Base-by-base conservation (phyloP, 768 basidiomycete genomes). In the Pholiota conissans region DNA sequence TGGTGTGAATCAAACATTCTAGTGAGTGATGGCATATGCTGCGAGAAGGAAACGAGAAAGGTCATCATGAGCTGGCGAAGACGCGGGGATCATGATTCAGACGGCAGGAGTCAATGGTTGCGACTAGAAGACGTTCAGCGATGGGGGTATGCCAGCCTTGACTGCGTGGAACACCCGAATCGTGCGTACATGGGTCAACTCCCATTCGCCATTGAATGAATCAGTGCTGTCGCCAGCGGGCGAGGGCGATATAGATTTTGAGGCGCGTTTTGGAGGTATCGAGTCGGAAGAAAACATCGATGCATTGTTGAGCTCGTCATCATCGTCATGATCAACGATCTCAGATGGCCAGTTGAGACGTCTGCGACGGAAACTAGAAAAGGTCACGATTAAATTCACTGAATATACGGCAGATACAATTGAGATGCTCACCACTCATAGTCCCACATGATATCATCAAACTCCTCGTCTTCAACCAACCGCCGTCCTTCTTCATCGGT, bases 301-400 rank as follows among this genome's bases (percentile, higher is more conserved):
- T 9, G 22, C 1, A 16, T 55, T 46, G 3, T 48, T 55, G 32
- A 56, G 53, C 22, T 45, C 42, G 27, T 67, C 64, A 4, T 65
- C 62, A n/a, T 69, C 68, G 28, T 57, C 63, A 24, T 61, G 58
- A 13, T 67, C 64, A 32, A 57, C 40, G 32, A 42, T 57, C 26
- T 82, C 79, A 37, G 77, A 72, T 5, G 87, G 86, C 87, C 87
- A 90, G 63, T 88, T 83, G 67, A 90, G 83, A 39, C 89, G 83
- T 55, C 74, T 74, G 51, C 87, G 82, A 37, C 84, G 83, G 73
- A 89, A 90, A 58, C 89, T 90, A 64, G 58, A 62, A 56, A 50
- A 27, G 11, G 60, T 55, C 13, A 63, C 53, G 60, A 29, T n/a
- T n/a, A 49, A 63, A 29, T 35, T 9, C 3, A 24, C 32, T 18